Conservation (phyloP, 371 early-diverging fungal species). For the Dinochytrium kinnereticum region DNA sequence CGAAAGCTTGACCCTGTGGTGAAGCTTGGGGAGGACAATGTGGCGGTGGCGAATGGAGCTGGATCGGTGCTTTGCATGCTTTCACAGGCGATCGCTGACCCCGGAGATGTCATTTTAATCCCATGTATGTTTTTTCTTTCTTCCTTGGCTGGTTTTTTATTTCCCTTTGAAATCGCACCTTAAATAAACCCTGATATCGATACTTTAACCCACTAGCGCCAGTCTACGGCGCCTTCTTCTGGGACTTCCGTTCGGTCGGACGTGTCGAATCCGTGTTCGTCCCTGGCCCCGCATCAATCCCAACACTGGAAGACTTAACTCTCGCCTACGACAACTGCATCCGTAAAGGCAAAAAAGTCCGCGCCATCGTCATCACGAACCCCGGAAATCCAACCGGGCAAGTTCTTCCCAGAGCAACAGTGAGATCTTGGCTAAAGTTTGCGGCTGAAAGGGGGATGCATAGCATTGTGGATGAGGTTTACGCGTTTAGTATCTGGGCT, state of each 20-base stretch:
- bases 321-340: conserved; percentile 45
- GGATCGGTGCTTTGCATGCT: conserved; percentile 68
- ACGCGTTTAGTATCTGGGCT: conserved; percentile 72
- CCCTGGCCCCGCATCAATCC: conserved; percentile 20
- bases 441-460: conserved; percentile 69
- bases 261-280: conserved; percentile 22
- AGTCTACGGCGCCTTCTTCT: conserved; percentile 75
- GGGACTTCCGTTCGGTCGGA: conserved; percentile 61
- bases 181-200: background rate
- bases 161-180: background rate
- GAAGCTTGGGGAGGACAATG: conserved; percentile 55
- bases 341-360: conserved; percentile 49
- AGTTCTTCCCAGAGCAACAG: conserved; percentile 58
- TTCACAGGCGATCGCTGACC: conserved; percentile 64
- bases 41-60: conserved; percentile 72
- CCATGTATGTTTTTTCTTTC: conserved; percentile 27
- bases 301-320: conserved; percentile 43
- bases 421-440: conserved; percentile 65
- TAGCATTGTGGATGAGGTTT: conserved; percentile 82
- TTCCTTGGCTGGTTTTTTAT: background rate
- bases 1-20: conserved; percentile 59
- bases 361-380: conserved; percentile 67
- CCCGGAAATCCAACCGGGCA: conserved; percentile 67
- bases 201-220: conserved; percentile 54
- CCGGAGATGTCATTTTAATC: conserved; percentile 75